Base-by-base conservation (phyloP, 2,329 filamentous ascomycete genomes). In the Fusarium keratoplasticum region DNA sequence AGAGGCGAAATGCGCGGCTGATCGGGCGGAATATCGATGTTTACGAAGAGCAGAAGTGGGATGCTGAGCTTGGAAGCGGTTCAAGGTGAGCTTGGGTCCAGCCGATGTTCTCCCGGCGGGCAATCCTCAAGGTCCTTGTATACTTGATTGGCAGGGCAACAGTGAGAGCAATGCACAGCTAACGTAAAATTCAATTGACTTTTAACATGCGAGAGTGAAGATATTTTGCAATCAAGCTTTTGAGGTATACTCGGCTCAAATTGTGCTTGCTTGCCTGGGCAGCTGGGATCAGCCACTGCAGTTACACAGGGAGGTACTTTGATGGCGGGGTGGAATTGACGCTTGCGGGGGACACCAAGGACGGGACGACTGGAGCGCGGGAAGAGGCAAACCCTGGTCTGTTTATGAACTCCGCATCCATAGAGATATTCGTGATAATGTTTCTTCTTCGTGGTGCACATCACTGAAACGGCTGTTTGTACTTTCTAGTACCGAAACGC, bases 21-120 rank as follows among this genome's bases (percentile, higher is more conserved):
- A 27, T 50, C 42, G 47, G 38, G 14, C 59, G 52, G 38, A 59
- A 55, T 40, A 42, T 57, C 27, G 44, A 67, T 54, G 60, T 61
- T 57, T 76, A 58, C 58, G 69, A 65, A 65, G 50, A 67, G 61
- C 47, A 57, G 66, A 67, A 69, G 66, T 72, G 65, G 67, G 67
- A 67, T 66, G 52, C 40, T 62, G 75, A 71, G 65, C 66, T 77
- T 79, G 74, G 77, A 79, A 76, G 77, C 73, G 74, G 47, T 54
- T 54, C 27, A 31, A 76, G 74, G 31, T 35, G 47, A 76, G 74
- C 69, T 77, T 61, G 25, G 20, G 44, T 55, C 52, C 71, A 70
- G 58, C 77, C 77, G 77, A 73, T 9, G 61, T 78, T 79, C 47
- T 68, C 44, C 77, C 77, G 77, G 55, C 59, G 61, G 59, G 58